These are phyloP conservation scores for Boletus barrowsii DNA, from an alignment of 768 basidiomycete genomes.

Conservation along the genomic window DNA sequence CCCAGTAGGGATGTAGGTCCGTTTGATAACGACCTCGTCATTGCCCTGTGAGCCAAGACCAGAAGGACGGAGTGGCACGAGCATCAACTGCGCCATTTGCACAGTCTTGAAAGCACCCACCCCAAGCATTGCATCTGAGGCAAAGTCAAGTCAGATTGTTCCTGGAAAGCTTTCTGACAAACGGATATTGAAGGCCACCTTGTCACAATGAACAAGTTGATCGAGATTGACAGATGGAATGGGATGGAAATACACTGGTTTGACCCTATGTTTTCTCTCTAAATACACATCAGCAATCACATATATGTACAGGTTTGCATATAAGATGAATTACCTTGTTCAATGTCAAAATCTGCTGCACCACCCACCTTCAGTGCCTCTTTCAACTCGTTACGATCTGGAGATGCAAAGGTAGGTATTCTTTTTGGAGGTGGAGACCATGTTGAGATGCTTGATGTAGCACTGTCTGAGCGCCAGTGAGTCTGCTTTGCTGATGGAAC, in stretches of 20 bases:
- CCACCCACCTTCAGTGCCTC: no score
- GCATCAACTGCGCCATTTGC: neutral
- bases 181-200: neutral
- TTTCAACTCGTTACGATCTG: no score
- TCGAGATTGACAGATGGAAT: neutral
- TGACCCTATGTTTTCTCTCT: neutral
- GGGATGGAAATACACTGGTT: neutral
- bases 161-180: neutral
- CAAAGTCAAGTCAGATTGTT: neutral
- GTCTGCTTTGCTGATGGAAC: no score
- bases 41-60: neutral
- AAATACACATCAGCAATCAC: neutral
- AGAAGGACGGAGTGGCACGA: neutral
- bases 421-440: no score
- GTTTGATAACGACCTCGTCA: neutral
- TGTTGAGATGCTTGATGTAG: no score
- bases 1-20: neutral
- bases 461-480: no score
- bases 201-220: neutral
- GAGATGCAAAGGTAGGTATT: no score
- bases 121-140: neutral
- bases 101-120: neutral
- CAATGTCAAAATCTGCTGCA: no score
- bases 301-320: neutral
- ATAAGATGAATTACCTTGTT: no score